phyloP scores from a whole-genome alignment of 495 filamentous ascomycete species.

The Parathielavia appendiculata region DNA sequence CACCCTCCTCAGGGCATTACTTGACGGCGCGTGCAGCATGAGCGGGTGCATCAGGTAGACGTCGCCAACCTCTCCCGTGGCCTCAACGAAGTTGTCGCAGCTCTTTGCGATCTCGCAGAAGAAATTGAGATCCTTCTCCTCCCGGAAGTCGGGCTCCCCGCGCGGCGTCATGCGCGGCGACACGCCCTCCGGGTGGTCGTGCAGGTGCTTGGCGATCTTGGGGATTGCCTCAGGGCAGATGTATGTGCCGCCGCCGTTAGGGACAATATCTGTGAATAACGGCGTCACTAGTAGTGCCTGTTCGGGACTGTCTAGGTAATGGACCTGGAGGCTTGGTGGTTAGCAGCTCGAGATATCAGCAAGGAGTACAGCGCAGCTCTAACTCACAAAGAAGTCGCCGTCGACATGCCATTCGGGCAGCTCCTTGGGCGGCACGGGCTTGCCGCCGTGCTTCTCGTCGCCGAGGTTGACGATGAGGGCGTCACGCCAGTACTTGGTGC shows the following conservation, averaged over 20 bases:
- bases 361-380: neutral
- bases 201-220: conserved; percentile 53
- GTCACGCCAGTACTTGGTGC: conserved; percentile 58
- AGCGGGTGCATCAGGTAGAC: conserved; percentile 66
- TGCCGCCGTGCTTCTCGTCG: conserved; percentile 49
- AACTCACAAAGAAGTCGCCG: conserved; percentile 63
- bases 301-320: conserved; percentile 69
- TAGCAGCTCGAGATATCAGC: neutral
- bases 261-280: conserved; percentile 59
- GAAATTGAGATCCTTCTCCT: conserved; percentile 45
- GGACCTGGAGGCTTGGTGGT: conserved; percentile 21
- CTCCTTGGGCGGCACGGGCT: conserved; percentile 44
- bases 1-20: conserved; percentile 53
- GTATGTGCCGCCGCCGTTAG: conserved; percentile 62
- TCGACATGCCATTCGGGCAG: conserved; percentile 68
- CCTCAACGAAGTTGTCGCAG: conserved; percentile 56
- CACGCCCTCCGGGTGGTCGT: conserved; percentile 64
- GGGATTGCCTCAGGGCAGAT: conserved; percentile 57
- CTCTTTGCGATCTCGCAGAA: conserved; percentile 48
- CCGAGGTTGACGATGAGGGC: conserved; percentile 71
- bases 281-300: conserved; percentile 68
- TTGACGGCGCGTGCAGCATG: conserved; percentile 64
- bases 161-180: conserved; percentile 60
- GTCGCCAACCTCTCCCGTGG: conserved; percentile 59
- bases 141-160: conserved; percentile 37